Conservation (phyloP, 306 rosid species). For the Ormosia semicastrata region DNA sequence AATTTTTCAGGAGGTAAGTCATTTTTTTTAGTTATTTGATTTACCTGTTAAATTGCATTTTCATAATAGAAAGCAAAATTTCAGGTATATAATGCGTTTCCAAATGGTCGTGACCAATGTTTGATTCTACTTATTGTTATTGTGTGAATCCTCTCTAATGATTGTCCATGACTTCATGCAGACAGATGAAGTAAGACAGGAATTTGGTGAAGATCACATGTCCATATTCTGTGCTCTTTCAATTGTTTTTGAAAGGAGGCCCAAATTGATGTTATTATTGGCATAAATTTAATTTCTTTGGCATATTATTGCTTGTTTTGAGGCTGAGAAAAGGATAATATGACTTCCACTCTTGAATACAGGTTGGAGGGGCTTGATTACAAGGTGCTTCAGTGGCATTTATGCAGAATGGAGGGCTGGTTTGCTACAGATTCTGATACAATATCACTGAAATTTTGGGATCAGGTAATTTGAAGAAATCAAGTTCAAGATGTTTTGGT, state of each 20-base stretch:
- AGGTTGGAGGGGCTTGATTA: conserved; percentile 90
- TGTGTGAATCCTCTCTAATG: conserved; percentile 25
- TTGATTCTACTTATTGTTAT: conserved; percentile 13
- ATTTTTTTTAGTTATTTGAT: conserved; percentile 1
- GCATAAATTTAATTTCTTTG: not conserved
- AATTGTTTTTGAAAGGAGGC: conserved; percentile 80
- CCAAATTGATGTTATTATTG: conserved; percentile 63
- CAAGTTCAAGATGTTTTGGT: not conserved
- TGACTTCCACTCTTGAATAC: conserved; percentile 25
- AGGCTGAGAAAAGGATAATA: conserved; percentile 11
- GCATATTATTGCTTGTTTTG: not conserved
- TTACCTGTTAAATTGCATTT: not conserved
- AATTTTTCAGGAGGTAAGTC: conserved; percentile 70
- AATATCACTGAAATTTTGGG: conserved; percentile 91
- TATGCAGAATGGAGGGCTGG: conserved; percentile 99
- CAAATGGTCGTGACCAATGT: not conserved
- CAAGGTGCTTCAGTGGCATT: conserved; percentile 96
- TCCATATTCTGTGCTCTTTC: conserved; percentile 76
- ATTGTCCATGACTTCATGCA: conserved; percentile 41
- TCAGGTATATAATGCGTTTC: not conserved
- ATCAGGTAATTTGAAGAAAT: conserved; percentile 58
- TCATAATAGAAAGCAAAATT: not conserved
- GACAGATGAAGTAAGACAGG: conserved; percentile 72
- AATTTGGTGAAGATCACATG: conserved; percentile 60
- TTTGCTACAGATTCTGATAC: conserved; percentile 96